phyloP scores from a whole-genome alignment of 148 eudicot genomes.

The Persicaria maculosa region DNA sequence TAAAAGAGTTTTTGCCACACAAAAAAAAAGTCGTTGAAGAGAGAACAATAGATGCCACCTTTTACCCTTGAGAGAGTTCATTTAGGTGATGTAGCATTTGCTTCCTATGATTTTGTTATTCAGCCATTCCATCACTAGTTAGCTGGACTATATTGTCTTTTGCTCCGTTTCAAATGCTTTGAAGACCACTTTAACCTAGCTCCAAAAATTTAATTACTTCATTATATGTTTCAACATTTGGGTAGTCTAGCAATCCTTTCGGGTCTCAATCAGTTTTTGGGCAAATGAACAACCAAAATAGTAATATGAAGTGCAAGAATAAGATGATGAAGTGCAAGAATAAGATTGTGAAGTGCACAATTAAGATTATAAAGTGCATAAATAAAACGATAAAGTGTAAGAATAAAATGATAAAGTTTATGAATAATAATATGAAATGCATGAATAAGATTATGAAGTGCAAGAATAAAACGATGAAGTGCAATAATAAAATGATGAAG shows the following conservation, averaged over 20 bases:
- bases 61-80: not conserved
- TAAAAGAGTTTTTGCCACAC: not conserved
- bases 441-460: too few relatives aligned
- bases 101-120: not conserved
- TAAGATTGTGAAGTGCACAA: too few relatives aligned
- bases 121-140: not conserved
- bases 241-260: constrained; percentile 84
- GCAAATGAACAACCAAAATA: constrained; percentile 52
- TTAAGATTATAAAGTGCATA: too few relatives aligned
- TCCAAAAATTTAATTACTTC: not conserved
- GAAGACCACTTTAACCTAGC: not conserved
- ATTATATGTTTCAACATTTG: constrained; percentile 52
- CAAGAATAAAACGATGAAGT: too few relatives aligned
- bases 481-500: too few relatives aligned
- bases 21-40: not conserved
- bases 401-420: too few relatives aligned
- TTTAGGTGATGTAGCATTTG: not conserved
- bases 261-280: constrained; percentile 85
- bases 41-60: not conserved
- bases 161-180: not conserved
- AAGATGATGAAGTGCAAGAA: too few relatives aligned
- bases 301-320: constrained; percentile 20
- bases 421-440: too few relatives aligned
- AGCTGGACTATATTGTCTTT: not conserved
- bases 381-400: too few relatives aligned